Percentiles rank a stretch among this genome's conserved stretches.
These are phyloP conservation scores for Cyanodermella asteris DNA, from an alignment of 2,329 filamentous ascomycete genomes.

Conservation along the genomic window DNA sequence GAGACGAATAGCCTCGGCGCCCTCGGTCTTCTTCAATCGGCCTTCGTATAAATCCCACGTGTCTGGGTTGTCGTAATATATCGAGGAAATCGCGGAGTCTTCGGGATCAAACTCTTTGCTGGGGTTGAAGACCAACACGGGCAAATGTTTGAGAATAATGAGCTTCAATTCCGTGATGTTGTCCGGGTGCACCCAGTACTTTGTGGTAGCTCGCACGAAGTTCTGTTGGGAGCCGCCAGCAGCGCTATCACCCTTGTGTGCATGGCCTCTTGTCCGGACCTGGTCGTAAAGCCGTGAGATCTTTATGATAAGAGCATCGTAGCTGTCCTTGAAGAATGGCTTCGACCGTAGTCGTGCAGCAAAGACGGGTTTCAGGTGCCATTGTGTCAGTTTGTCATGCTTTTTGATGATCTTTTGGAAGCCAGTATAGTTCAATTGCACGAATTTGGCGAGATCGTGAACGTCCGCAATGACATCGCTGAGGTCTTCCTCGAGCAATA, in stretches of 20 bases:
- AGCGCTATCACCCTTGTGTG: constrained; percentile 73
- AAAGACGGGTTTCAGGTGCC: constrained; percentile 90
- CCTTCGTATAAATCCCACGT: constrained; percentile 90
- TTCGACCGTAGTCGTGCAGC: constrained; percentile 84
- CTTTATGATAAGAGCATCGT: constrained; percentile 85
- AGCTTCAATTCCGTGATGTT: constrained; percentile 97
- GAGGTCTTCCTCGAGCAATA: constrained; percentile 78
- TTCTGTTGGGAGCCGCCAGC: constrained; percentile 84
- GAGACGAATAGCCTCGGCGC: constrained; percentile 85
- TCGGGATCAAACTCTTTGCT: constrained; percentile 86
- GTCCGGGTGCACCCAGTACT: constrained; percentile 98
- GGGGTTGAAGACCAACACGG: constrained; percentile 89
- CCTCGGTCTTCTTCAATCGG: constrained; percentile 90
- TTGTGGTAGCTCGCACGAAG: constrained; percentile 92
- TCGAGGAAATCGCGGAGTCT: constrained; percentile 89
- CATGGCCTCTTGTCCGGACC: constrained; percentile 79
- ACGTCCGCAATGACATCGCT: constrained; percentile 98
- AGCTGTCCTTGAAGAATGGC: constrained; percentile 97
- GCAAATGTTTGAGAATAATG: constrained; percentile 85
- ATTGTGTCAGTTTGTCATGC: constrained; percentile 93
- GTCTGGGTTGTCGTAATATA: constrained; percentile 91
- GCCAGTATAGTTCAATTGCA: constrained; percentile 93
- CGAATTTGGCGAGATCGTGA: constrained; percentile 93
- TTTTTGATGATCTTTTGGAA: constrained; percentile 99
- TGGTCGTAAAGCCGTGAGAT: constrained; percentile 89